Evolutionary conservation across 2,329 filamentous ascomycete genomes (phyloP).

Genomic region (Apiospora phragmitis): DNA sequence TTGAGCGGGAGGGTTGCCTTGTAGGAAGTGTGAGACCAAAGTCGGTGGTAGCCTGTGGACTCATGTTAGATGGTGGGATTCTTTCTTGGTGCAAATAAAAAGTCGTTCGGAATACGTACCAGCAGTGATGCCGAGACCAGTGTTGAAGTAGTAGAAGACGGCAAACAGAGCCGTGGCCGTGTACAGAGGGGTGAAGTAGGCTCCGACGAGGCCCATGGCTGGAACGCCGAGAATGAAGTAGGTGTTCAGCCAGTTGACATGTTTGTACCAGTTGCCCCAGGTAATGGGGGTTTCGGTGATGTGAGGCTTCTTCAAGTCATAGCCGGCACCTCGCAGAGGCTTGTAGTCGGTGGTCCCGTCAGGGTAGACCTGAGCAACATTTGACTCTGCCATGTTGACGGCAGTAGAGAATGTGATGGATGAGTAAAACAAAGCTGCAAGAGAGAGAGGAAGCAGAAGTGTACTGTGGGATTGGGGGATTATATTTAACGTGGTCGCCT

Average conservation of each 20-base stretch:
- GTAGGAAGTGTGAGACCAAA: constrained; percentile 47
- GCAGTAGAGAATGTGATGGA: background rate
- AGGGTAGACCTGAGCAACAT: constrained; percentile 42
- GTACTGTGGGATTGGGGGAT: background rate
- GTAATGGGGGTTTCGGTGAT: constrained; percentile 84
- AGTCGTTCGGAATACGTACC: constrained; percentile 21
- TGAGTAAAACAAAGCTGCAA: background rate
- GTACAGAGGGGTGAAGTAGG: constrained; percentile 70
- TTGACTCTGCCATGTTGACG: constrained; percentile 38
- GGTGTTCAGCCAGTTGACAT: constrained; percentile 92
- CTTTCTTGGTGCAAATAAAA: background rate
- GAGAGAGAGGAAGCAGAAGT: background rate
- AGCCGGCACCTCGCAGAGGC: constrained; percentile 45
- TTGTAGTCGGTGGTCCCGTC: constrained; percentile 59
- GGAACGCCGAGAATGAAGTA: constrained; percentile 79
- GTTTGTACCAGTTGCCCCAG: constrained; percentile 82
- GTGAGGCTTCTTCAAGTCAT: constrained; percentile 71
- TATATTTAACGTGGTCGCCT: background rate
- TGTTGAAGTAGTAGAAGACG: constrained; percentile 37
- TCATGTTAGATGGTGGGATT: constrained; percentile 1
- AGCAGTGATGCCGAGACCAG: constrained; percentile 37
- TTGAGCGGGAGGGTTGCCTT: constrained; percentile 43
- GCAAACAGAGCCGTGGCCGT: constrained; percentile 43
- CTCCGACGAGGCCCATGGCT: constrained; percentile 68
- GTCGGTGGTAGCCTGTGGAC: constrained; percentile 35